These are phyloP conservation scores for Aspergillus caelatus DNA, from an alignment of 2,329 filamentous ascomycete genomes.

Conservation along the genomic window DNA sequence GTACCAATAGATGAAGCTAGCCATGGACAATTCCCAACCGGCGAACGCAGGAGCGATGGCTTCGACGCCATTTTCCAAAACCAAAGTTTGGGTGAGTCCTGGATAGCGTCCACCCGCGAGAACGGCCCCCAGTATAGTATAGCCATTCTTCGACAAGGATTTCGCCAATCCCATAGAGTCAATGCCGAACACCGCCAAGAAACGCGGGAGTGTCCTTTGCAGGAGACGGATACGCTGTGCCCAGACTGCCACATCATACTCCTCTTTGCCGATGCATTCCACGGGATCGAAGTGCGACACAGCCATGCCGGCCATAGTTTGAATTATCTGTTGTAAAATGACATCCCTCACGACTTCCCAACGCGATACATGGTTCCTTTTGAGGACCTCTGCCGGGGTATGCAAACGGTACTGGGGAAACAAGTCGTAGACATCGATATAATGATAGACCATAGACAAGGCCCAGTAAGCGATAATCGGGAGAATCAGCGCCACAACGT, in stretches of 20 bases:
- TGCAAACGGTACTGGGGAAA: conserved; percentile 92
- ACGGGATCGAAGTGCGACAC: conserved; percentile 73
- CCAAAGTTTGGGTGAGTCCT: conserved; percentile 63
- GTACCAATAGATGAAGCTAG: conserved; percentile 78
- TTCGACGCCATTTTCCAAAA: conserved; percentile 53
- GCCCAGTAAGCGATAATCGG: conserved; percentile 88
- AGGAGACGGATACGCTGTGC: conserved; percentile 77
- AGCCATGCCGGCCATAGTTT: conserved; percentile 70
- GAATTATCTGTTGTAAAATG: conserved; percentile 86
- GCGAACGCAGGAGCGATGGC: conserved; percentile 71
- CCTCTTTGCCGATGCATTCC: conserved; percentile 74
- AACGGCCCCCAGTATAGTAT: conserved; percentile 74
- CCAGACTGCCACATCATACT: conserved; percentile 89
- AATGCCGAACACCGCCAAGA: conserved; percentile 73
- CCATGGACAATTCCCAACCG: conserved; percentile 75
- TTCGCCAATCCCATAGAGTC: conserved; percentile 75
- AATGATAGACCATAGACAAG: conserved; percentile 82
- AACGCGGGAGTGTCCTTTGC: conserved; percentile 73
- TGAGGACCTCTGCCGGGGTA: conserved; percentile 86
- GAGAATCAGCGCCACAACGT: conserved; percentile 72
- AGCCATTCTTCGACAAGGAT: conserved; percentile 66
- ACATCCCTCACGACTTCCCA: conserved; percentile 90
- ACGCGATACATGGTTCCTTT: conserved; percentile 82
- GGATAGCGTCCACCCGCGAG: conserved; percentile 83
- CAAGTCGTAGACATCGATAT: conserved; percentile 80